These are phyloP conservation scores for Nigrograna mackinnonii DNA, from an alignment of 2,329 filamentous ascomycete species.

Conservation along the genomic window DNA sequence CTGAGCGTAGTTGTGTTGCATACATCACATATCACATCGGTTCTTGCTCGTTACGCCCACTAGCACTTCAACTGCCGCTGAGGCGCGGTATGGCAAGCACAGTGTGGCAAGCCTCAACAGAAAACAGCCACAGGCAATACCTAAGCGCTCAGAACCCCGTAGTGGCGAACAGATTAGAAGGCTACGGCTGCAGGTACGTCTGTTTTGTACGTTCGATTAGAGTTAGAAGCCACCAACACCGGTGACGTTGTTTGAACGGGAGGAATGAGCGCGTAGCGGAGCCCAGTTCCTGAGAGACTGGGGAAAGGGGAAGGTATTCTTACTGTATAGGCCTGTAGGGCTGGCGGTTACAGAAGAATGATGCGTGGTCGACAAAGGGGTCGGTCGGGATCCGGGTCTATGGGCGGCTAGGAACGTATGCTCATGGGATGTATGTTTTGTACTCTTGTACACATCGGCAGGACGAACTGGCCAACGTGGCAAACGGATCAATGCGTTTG, in stretches of 20 bases:
- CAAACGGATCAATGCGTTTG: constrained; percentile 9
- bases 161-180: too few relatives aligned
- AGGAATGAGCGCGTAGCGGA: constrained; percentile 4
- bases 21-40: too few relatives aligned
- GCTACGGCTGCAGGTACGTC: constrained; percentile 1
- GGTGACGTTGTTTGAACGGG: not conserved
- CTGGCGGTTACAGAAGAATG: constrained; percentile 30
- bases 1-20: too few relatives aligned
- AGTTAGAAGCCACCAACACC: constrained; percentile 12
- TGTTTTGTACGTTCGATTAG: constrained; percentile 8
- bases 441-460: too few relatives aligned
- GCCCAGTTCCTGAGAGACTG: constrained; percentile 11
- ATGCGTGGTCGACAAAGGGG: constrained; percentile 13
- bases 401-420: constrained; percentile 36
- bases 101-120: too few relatives aligned
- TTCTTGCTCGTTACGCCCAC: too few relatives aligned
- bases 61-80: too few relatives aligned
- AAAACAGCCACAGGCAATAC: too few relatives aligned
- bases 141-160: too few relatives aligned
- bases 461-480: too few relatives aligned
- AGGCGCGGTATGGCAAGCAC: too few relatives aligned
- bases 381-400: constrained; percentile 23
- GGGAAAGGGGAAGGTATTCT: constrained; percentile 12
- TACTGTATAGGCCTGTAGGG: constrained; percentile 18
- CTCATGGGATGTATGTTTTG: too few relatives aligned